A percentile compares a stretch with the other conserved stretches of the same genome.
Evolutionary conservation across 2,329 filamentous ascomycete genomes (phyloP).

Genomic region (Fusarium sp.): DNA sequence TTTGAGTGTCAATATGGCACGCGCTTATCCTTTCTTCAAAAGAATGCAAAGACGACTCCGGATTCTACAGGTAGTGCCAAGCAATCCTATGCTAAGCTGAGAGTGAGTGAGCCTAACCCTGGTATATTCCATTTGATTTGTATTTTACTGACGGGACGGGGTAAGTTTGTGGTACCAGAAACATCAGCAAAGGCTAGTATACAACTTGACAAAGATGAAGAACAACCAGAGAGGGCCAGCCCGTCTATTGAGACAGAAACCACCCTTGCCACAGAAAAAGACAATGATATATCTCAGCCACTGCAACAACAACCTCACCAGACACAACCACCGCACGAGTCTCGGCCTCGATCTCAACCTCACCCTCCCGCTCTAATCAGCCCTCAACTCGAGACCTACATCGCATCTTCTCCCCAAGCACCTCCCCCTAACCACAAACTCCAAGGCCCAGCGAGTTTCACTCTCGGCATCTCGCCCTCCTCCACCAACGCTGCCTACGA

Average conservation of each 20-base stretch:
- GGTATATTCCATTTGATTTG: neutral
- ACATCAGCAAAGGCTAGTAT: conserved; percentile 19
- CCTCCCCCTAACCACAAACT: conserved; percentile 5
- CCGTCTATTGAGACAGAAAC: conserved; percentile 7
- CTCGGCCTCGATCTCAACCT: conserved; percentile 8
- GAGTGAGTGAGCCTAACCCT: conserved; percentile 15
- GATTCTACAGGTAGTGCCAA: conserved; percentile 24
- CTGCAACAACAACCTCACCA: neutral
- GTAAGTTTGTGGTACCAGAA: conserved; percentile 37
- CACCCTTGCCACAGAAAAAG: neutral
- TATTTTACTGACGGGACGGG: neutral
- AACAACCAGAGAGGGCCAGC: neutral
- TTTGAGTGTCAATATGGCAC: conserved; percentile 60
- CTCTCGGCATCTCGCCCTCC: conserved; percentile 32
- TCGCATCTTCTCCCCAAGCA: conserved; percentile 18
- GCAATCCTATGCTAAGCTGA: conserved; percentile 37
- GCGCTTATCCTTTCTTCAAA: conserved; percentile 57
- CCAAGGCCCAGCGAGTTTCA: conserved; percentile 20
- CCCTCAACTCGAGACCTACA: conserved; percentile 8
- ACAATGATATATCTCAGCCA: neutral
- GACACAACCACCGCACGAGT: conserved; percentile 1
- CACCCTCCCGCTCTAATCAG: conserved; percentile 14
- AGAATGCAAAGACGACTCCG: conserved; percentile 56
- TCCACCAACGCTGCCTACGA: conserved; percentile 43
- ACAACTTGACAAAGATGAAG: conserved; percentile 13